Evolutionary conservation across 2,329 filamentous ascomycete genomes (phyloP).

Genomic region (Aspergillus chevalieri): DNA sequence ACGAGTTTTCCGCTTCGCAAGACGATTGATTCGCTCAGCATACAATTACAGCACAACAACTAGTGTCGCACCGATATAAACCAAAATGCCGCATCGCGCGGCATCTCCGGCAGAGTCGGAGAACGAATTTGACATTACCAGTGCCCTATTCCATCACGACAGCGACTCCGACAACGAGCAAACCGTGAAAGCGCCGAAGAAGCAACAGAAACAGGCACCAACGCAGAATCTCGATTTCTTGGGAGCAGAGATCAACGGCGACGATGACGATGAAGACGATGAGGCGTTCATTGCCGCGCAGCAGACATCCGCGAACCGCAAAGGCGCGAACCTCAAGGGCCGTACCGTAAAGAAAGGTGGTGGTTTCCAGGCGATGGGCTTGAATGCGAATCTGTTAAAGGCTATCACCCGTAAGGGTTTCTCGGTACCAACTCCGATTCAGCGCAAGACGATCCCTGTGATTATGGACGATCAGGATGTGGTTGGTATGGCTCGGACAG

Average conservation of each 20-base stretch:
- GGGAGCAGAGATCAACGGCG: conserved; percentile 39
- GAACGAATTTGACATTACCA: conserved; percentile 84
- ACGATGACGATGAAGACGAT: conserved; percentile 59
- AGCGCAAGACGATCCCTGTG: conserved; percentile 90
- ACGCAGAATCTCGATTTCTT: conserved; percentile 48
- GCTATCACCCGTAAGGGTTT: conserved; percentile 93
- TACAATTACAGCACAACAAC: neutral
- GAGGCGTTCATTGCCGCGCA: conserved; percentile 85
- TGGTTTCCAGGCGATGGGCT: conserved; percentile 90
- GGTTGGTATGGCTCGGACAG: conserved; percentile 98
- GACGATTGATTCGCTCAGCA: neutral
- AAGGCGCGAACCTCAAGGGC: conserved; percentile 73
- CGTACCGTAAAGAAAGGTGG: conserved; percentile 89
- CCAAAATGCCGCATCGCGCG: conserved; percentile 63
- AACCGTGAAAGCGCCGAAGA: conserved; percentile 42
- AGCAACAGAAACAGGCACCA: conserved; percentile 38
- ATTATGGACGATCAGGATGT: conserved; percentile 87
- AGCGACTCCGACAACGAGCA: conserved; percentile 42
- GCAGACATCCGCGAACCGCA: conserved; percentile 82
- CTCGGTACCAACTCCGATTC: conserved; percentile 91
- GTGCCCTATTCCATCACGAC: conserved; percentile 62
- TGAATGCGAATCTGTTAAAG: conserved; percentile 77
- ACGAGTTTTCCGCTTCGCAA: neutral
- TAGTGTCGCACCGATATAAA: neutral
- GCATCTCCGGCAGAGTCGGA: conserved; percentile 80